Evolutionary conservation across 768 basidiomycete genomes (phyloP).

Genomic region (Serendipita indica): DNA sequence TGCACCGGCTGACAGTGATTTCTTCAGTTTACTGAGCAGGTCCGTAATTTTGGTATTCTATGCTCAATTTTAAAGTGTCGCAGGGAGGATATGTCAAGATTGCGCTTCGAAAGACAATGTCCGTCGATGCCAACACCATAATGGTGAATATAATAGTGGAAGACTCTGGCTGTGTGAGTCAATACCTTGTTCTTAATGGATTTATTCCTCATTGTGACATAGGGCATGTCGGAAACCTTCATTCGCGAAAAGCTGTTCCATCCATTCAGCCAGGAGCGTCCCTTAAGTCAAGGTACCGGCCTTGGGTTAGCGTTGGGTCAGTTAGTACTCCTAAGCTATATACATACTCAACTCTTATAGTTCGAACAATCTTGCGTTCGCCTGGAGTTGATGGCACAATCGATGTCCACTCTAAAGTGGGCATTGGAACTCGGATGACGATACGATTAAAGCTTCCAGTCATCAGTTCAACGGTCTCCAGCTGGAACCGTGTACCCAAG

Average conservation of each 20-base stretch:
- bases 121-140: neutral
- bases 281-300: slow-evolving; percentile 82
- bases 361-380: neutral
- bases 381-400: slow-evolving; percentile 3
- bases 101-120: slow-evolving; percentile 33
- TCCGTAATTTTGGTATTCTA: no score
- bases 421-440: neutral
- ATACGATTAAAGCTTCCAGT: neutral
- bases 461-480: no score
- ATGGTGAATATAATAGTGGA: neutral
- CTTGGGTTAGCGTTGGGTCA: slow-evolving; percentile 91
- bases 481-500: no score
- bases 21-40: neutral
- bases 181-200: neutral
- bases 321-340: slow-evolving; percentile 42
- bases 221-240: slow-evolving; percentile 3
- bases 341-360: neutral
- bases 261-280: slow-evolving; percentile 94
- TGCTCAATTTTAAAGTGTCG: no score
- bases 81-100: slow-evolving; percentile 70
- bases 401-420: neutral
- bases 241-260: slow-evolving; percentile 83
- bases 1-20: neutral
- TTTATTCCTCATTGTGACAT: neutral
- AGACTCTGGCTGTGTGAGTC: neutral